A percentile compares a stretch with the other conserved stretches of the same genome.
Conservation (phyloP, 2,329 filamentous ascomycete species). For the Sclerotiophoma versabilis region DNA sequence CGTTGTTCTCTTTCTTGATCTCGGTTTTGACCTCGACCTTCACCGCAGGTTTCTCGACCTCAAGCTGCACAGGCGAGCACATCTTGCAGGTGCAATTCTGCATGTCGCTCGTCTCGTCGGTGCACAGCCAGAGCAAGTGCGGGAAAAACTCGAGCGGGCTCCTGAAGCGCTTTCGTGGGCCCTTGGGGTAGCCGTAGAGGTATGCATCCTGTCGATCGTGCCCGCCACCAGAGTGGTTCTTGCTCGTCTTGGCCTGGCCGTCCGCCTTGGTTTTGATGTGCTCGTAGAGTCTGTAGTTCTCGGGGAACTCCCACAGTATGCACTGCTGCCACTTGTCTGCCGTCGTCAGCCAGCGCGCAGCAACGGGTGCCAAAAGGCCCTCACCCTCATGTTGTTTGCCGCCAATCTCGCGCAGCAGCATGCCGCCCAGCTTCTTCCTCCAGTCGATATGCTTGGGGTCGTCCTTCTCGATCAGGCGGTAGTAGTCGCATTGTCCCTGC, state of each 20-base stretch:
- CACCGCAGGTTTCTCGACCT: conserved; percentile 47
- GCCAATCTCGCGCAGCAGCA: conserved; percentile 61
- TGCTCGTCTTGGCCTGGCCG: conserved; percentile 56
- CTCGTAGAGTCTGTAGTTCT: conserved; percentile 65
- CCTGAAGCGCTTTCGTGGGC: conserved; percentile 63
- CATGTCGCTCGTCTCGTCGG: conserved; percentile 60
- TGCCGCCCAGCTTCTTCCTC: conserved; percentile 65
- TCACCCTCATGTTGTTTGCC: conserved; percentile 43
- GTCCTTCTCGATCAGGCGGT: conserved; percentile 58
- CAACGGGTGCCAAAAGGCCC: not conserved
- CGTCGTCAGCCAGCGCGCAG: not conserved
- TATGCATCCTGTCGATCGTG: conserved; percentile 66
- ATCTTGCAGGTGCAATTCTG: conserved; percentile 66
- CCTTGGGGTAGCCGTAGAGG: conserved; percentile 65
- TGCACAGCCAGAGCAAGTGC: conserved; percentile 64
- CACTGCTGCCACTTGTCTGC: conserved; percentile 51
- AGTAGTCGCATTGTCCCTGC: conserved; percentile 63
- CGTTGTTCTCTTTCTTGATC: conserved; percentile 20
- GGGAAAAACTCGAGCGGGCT: conserved; percentile 68
- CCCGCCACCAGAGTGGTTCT: conserved; percentile 58
- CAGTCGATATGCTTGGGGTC: conserved; percentile 64
- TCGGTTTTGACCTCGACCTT: conserved; percentile 43
- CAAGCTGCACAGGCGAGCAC: conserved; percentile 61
- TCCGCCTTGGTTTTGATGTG: conserved; percentile 63
- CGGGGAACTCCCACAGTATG: conserved; percentile 62